phyloP scores from a whole-genome alignment of 176 grass and related monocot genomes.

The Triticum aestivum region DNA sequence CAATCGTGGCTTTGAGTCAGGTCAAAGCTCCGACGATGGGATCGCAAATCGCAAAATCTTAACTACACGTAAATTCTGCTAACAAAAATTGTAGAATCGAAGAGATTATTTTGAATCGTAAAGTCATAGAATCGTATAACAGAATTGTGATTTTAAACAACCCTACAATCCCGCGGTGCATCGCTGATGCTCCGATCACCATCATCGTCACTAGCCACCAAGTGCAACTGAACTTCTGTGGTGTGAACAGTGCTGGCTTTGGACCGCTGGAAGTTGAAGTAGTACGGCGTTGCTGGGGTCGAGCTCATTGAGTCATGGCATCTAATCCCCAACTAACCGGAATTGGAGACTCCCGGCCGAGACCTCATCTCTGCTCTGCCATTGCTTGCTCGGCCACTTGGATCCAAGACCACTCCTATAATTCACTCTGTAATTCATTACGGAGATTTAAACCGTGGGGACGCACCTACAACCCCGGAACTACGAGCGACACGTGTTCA shows the following conservation, averaged over 20 bases:
- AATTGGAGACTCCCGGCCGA: slow-evolving; percentile 13
- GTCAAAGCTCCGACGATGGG: too few species aligned
- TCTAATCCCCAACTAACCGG: slow-evolving; percentile 45
- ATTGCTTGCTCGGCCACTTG: slow-evolving; percentile 23
- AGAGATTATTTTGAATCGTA: too few species aligned
- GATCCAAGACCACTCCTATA: neutral
- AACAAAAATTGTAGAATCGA: too few species aligned
- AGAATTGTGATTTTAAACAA: too few species aligned
- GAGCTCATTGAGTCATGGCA: slow-evolving; percentile 23
- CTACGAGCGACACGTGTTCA: neutral
- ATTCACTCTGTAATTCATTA: neutral
- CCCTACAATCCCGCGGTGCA: neutral
- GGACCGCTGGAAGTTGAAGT: neutral
- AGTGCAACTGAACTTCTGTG: neutral
- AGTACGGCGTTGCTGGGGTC: slow-evolving; percentile 13
- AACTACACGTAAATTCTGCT: too few species aligned
- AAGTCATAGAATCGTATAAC: too few species aligned
- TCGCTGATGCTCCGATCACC: neutral
- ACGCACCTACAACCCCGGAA: neutral
- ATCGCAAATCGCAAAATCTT: too few species aligned
- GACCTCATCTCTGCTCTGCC: neutral
- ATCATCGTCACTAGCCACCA: neutral
- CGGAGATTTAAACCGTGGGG: slow-evolving; percentile 7
- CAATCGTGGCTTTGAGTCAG: too few species aligned
- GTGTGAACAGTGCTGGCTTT: slow-evolving; percentile 15